phyloP scores from a whole-genome alignment of 176 grass and related monocot species.

The Raddia distichophylla region DNA sequence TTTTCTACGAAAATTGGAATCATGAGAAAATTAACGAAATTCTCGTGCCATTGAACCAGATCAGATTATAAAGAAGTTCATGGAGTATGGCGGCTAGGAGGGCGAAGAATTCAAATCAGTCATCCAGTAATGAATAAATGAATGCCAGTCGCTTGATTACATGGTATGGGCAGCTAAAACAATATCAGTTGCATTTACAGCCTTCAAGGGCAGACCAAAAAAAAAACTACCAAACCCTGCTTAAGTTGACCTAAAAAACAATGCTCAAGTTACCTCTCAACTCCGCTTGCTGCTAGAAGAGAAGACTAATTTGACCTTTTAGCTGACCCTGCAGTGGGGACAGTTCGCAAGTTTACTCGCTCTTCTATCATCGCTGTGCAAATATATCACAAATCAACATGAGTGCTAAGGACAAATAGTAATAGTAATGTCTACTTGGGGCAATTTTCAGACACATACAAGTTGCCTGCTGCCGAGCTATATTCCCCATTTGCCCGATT shows the following conservation, averaged over 20 bases:
- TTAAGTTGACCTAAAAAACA: background rate
- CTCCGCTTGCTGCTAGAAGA: constrained; percentile 34
- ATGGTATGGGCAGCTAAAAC: background rate
- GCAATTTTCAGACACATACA: constrained; percentile 49
- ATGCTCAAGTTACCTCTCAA: background rate
- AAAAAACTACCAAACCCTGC: background rate
- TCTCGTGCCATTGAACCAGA: too few species aligned
- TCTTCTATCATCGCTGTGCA: constrained; percentile 67
- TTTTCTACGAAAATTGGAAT: too few species aligned
- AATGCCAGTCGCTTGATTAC: background rate
- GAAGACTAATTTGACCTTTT: constrained; percentile 46
- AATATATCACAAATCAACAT: background rate
- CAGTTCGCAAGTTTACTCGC: constrained; percentile 57
- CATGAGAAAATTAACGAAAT: too few species aligned
- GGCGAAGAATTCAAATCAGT: background rate
- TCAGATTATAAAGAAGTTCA: background rate
- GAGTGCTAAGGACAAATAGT: background rate
- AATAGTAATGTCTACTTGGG: background rate
- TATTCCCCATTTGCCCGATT: constrained; percentile 64
- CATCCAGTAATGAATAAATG: background rate
- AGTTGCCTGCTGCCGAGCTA: constrained; percentile 55
- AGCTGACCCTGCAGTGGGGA: constrained; percentile 32
- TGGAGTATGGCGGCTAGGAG: too few species aligned
- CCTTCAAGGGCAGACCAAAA: background rate
- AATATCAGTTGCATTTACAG: background rate